Base-by-base conservation (phyloP, 2,329 filamentous ascomycete species). In the Alternaria dauci region DNA sequence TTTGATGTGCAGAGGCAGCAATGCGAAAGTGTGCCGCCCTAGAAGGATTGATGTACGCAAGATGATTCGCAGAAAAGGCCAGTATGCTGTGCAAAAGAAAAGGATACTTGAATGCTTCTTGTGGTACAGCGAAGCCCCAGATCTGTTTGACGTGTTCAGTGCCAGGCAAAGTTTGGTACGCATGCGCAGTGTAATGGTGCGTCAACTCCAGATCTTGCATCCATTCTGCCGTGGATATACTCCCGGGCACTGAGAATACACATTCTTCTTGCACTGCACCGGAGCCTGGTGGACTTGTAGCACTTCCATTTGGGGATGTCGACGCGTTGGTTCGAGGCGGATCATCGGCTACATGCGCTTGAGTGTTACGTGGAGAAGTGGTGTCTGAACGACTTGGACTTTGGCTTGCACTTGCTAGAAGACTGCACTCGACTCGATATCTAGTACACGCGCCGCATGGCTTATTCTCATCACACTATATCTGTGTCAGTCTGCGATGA, bases 51-150 rank as follows among this genome's bases (percentile, higher is more conserved):
- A 76, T 58, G 48, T 77, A 67, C 4, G 72, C 74, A 23, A 77
- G 70, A 52, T 80, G 74, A 11, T 75, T 67, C 4, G 78, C 76
- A 1, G 79, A 74, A 38, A 77, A 75, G 1, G 79, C 77, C 11
- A 81, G 61, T 4, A 81, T 71, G 7, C 74, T 73, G 56, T 80
- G 76, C 58, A 81, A 70, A 0, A 81, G 68, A 46, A 80, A 81
- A 1, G 61, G 61, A 51, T 77, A 67, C 12, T 71, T 65, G 43
- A 73, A 70, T 3, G 74, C 78, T 52, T 80, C 68, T 46, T 74
- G 65, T 3, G 78, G 76, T 11, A 79, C 70, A 2, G 68, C 63
- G 39, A 72, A 68, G 36, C 71, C 69, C 77, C 76, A 80, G n/a
- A 72, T 67, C 20, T 71, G 62, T 53, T 64, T 70, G 14, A 70